A percentile compares a stretch with the other conserved stretches of the same genome.
phyloP scores from a whole-genome alignment of 2,329 filamentous ascomycete genomes.

The Xylariaceae sp. region DNA sequence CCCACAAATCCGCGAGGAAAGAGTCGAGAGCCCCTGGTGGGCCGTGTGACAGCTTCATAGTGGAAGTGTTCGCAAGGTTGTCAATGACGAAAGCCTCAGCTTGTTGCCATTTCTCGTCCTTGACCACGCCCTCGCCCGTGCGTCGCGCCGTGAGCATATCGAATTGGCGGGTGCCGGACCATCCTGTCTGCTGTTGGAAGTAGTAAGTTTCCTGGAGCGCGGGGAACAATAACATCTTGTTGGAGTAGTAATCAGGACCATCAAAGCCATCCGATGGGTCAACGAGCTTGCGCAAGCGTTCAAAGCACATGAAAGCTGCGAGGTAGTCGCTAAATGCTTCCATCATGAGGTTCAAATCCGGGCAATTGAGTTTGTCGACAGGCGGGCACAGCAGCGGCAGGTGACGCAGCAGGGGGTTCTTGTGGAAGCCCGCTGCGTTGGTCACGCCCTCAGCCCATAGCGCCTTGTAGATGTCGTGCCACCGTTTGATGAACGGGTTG shows the following conservation, averaged over 20 bases:
- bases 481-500: slow-evolving; percentile 41
- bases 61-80: slow-evolving; percentile 30
- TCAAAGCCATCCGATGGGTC: slow-evolving; percentile 33
- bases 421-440: slow-evolving; percentile 30
- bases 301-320: slow-evolving; percentile 28
- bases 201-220: slow-evolving; percentile 29
- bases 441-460: slow-evolving; percentile 33
- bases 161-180: slow-evolving; percentile 31
- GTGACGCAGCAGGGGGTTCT: slow-evolving; percentile 30
- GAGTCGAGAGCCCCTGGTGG: slow-evolving; percentile 25
- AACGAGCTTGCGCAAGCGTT: slow-evolving; percentile 32
- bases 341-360: slow-evolving; percentile 21
- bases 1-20: slow-evolving; percentile 32
- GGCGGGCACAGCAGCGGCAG: slow-evolving; percentile 25
- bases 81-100: slow-evolving; percentile 28
- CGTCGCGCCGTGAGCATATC: slow-evolving; percentile 28
- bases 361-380: slow-evolving; percentile 23
- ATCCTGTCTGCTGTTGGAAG: slow-evolving; percentile 29
- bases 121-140: slow-evolving; percentile 21
- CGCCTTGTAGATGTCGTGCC: slow-evolving; percentile 36
- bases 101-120: slow-evolving; percentile 26
- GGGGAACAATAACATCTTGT: slow-evolving; percentile 31
- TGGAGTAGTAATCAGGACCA: slow-evolving; percentile 32
- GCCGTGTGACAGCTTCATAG: slow-evolving; percentile 34
- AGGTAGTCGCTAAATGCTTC: slow-evolving; percentile 31